Percentiles rank a stretch among this genome's conserved stretches.
phyloP scores from a whole-genome alignment of 441 rosid genomes.

The Erodium moschatum region DNA sequence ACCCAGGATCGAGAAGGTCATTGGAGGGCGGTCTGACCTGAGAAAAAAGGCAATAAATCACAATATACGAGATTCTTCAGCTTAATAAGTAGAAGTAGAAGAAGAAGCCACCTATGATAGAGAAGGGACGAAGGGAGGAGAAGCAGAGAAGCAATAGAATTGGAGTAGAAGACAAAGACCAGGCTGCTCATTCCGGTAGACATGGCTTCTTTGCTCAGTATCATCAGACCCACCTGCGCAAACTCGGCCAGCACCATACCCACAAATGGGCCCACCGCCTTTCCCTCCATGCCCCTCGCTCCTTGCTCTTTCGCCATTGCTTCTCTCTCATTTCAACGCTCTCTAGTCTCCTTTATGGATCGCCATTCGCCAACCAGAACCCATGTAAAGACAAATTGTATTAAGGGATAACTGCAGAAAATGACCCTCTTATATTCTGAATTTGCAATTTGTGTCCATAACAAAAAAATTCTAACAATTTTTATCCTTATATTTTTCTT shows the following conservation, averaged over 20 bases:
- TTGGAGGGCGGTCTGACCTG: conserved; percentile 45
- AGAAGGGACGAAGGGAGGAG: conserved; percentile 44
- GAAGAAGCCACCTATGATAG: conserved; percentile 31
- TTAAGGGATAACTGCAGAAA: too few species aligned
- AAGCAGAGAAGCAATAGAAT: conserved; percentile 45
- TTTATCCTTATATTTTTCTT: too few species aligned
- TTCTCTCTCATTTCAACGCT: too few species aligned
- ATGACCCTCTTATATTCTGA: too few species aligned
- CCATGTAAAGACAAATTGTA: too few species aligned
- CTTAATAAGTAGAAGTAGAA: not conserved
- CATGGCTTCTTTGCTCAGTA: conserved; percentile 45
- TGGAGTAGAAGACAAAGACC: conserved; percentile 46
- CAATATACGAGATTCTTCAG: not conserved
- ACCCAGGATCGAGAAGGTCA: conserved; percentile 30
- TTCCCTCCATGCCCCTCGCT: not conserved
- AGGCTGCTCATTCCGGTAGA: conserved; percentile 43
- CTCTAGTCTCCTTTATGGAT: too few species aligned
- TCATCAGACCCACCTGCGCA: conserved; percentile 52
- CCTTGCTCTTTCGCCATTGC: not conserved
- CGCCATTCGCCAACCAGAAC: too few species aligned
- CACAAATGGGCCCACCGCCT: conserved; percentile 18
- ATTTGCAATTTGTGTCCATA: too few species aligned
- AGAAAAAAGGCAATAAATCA: conserved; percentile 11
- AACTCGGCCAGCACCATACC: conserved; percentile 56
- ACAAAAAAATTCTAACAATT: too few species aligned